phyloP scores from a whole-genome alignment of 345 rosid species.

The Camelina sativa region DNA sequence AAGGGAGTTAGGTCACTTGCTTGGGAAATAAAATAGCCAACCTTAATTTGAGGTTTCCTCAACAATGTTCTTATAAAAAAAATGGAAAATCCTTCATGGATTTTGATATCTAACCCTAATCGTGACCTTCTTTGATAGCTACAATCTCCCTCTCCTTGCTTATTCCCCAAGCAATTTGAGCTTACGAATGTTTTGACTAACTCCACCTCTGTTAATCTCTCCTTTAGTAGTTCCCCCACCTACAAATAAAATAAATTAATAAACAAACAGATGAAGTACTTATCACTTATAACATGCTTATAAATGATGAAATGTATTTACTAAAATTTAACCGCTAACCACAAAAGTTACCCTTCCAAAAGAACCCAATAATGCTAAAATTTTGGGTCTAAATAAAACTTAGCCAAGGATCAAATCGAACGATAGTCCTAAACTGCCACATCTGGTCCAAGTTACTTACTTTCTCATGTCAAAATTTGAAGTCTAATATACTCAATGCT shows the following conservation, averaged over 20 bases:
- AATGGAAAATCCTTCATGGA: conserved; percentile 27
- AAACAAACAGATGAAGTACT: conserved; percentile 27
- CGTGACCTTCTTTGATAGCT: conserved; percentile 46
- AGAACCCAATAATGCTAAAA: background rate
- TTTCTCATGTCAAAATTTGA: conserved; percentile 16
- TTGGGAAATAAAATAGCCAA: conserved; percentile 38
- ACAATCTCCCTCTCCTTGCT: conserved; percentile 40
- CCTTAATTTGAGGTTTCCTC: conserved; percentile 31
- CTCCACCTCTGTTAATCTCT: conserved; percentile 33
- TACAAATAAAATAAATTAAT: conserved; percentile 3
- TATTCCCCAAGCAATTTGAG: conserved; percentile 38
- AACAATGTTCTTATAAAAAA: conserved; percentile 8
- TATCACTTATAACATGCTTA: conserved; percentile 33
- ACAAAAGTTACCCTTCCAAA: conserved; percentile 11
- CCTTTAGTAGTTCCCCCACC: conserved; percentile 18
- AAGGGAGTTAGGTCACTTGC: conserved; percentile 45
- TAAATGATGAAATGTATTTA: conserved; percentile 21
- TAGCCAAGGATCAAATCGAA: conserved; percentile 6
- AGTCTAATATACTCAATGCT: conserved; percentile 4
- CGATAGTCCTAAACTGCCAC: conserved; percentile 14
- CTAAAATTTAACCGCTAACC: conserved; percentile 10
- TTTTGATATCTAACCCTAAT: conserved; percentile 45
- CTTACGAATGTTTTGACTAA: conserved; percentile 39
- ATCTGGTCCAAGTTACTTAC: conserved; percentile 10
- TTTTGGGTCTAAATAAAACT: conserved; percentile 11